Percentiles rank a stretch among this genome's conserved stretches.
These are phyloP conservation scores for Ilex aquifolium DNA, from an alignment of 257 asterid species.

Conservation along the genomic window DNA sequence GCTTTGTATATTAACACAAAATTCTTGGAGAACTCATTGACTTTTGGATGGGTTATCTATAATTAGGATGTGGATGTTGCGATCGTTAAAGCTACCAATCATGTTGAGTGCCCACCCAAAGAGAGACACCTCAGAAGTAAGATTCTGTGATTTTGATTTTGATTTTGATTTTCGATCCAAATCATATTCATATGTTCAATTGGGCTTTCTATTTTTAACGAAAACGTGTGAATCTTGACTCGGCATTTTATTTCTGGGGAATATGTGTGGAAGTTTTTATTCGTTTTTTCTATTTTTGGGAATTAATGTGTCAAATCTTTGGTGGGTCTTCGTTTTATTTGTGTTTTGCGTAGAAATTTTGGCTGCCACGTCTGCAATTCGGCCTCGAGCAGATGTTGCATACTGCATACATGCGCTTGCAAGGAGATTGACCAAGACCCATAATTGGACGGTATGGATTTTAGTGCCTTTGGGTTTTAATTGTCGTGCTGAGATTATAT, in stretches of 20 bases:
- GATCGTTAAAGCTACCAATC: slow-evolving; percentile 96
- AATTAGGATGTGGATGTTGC: slow-evolving; percentile 96
- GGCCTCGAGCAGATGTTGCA: slow-evolving; percentile 93
- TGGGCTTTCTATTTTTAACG: slow-evolving; percentile 10
- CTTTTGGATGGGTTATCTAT: slow-evolving; percentile 11
- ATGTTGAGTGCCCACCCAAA: slow-evolving; percentile 91
- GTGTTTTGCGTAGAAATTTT: slow-evolving; percentile 73
- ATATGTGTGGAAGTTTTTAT: slow-evolving; percentile 5
- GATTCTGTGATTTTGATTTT: slow-evolving; percentile 17
- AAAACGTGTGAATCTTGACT: not conserved
- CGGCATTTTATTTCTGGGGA: no score
- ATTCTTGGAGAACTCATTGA: slow-evolving; percentile 1
- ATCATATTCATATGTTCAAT: not conserved
- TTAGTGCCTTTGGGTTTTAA: not conserved
- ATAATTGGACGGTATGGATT: slow-evolving; percentile 87
- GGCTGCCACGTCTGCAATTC: slow-evolving; percentile 64
- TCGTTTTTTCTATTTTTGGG: slow-evolving; percentile 2
- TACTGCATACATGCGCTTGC: slow-evolving; percentile 91
- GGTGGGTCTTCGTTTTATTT: slow-evolving; percentile 14
- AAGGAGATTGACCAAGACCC: slow-evolving; percentile 87
- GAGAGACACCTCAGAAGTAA: slow-evolving; percentile 88
- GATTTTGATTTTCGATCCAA: slow-evolving; percentile 27
- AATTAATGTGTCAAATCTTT: not conserved
- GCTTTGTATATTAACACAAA: no score
- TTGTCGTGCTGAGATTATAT: no score